Base-by-base conservation (phyloP, 345 rosid genomes). In the Populus tremula region DNA sequence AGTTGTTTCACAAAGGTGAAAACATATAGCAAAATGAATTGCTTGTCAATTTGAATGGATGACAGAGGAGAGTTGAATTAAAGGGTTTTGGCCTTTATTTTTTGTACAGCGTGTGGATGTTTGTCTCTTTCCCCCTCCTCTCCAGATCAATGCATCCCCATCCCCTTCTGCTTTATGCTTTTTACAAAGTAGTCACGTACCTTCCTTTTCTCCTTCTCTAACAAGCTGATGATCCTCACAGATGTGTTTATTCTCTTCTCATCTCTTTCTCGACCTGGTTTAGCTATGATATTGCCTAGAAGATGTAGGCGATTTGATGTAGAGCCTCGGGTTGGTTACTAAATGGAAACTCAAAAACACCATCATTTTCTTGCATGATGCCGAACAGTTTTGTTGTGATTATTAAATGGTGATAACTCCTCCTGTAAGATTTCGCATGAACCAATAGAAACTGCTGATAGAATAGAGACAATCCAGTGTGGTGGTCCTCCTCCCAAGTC, bases 91-190 rank as follows among this genome's bases (percentile, higher is more conserved):
- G 69, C 41, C 50, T 29, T 76, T 43, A 20, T 36, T 45, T 45
- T 76, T 8, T 33, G 36, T 2, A 9, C 17, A 41, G 43, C 31
- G 31, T 80, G 81, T 84, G 89, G 45, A 62, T 82, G 81, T 23
- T 73, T 75, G 71, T 72, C 74, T 76, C 79, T 45, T 77, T 39
- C 41, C 29, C 20, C 35, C 21, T 5, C 45, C n/a, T 82, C 73
- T 76, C 81, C 61, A 80, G 31, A 43, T 71, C 68, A 73, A 73
- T 79, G 80, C 78, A 75, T 65, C 76, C 59, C 85, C 68, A 62
- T 77, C 79, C 79, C 76, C 80, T 82, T 47, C 73, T 27, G n/a
- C 74, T 80, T 81, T 81, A 63, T 79, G 83, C 86, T 84, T 84
- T 87, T 56, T 67, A 71, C 65, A 82, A 80, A 82, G 84, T 72